Evolutionary conservation across 2,329 filamentous ascomycete genomes (phyloP).

Genomic region (Albophoma yamanashiensis): DNA sequence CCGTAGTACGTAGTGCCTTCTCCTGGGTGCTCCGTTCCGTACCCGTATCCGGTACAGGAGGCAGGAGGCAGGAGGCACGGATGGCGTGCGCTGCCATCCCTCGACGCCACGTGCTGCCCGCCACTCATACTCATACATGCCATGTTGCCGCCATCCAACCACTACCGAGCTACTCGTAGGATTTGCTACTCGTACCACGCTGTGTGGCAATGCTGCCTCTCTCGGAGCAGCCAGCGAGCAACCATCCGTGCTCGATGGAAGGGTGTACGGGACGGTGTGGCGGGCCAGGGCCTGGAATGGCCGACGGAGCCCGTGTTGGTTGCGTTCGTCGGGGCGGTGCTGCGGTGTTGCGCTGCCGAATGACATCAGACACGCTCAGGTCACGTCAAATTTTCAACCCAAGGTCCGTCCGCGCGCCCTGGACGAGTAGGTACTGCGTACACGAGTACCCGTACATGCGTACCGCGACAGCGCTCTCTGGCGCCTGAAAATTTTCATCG

Average conservation of each 20-base stretch:
- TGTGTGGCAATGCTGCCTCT: not conserved
- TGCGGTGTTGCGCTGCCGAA: not conserved
- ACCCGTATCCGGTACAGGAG: no score
- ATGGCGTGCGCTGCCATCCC: no score
- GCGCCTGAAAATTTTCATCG: not conserved
- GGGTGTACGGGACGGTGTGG: not conserved
- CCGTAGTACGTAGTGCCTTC: no score
- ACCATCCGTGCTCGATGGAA: not conserved
- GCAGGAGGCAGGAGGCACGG: no score
- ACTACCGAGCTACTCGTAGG: no score
- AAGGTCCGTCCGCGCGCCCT: not conserved
- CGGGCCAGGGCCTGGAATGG: not conserved
- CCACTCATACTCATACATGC: not conserved
- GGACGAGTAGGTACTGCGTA: no score
- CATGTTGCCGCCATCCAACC: no score
- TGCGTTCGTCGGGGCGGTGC: not conserved
- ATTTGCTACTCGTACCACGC: not conserved
- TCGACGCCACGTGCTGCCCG: not conserved
- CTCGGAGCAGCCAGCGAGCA: no score
- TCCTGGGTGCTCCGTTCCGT: no score
- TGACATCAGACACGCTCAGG: not conserved
- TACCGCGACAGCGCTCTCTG: not conserved
- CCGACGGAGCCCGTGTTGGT: not conserved
- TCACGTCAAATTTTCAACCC: not conserved
- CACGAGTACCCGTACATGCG: not conserved